Conservation (phyloP, 1,284 basidiomycete species). For the Mycena sp. region DNA sequence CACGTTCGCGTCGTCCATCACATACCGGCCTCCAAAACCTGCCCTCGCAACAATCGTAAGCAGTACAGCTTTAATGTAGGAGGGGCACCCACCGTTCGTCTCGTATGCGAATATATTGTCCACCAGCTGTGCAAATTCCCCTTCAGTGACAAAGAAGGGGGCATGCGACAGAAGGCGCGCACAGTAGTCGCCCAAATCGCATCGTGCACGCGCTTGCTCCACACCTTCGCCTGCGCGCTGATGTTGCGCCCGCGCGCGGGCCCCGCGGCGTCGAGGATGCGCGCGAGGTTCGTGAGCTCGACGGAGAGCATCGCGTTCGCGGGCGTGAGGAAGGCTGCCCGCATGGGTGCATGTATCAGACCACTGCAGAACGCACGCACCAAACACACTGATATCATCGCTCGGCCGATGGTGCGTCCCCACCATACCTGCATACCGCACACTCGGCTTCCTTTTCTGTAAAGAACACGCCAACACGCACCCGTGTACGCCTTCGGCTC, state of each 20-base stretch:
- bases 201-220: slow-evolving; percentile 64
- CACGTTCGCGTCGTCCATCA: slow-evolving; percentile 88
- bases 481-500: slow-evolving; percentile 68
- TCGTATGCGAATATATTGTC: slow-evolving; percentile 81
- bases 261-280: slow-evolving; percentile 62
- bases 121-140: slow-evolving; percentile 51
- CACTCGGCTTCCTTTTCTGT: slow-evolving; percentile 3
- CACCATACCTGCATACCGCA: slow-evolving; percentile 52
- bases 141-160: no score
- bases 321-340: slow-evolving; percentile 70
- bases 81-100: slow-evolving; percentile 62
- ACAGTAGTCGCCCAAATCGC: slow-evolving; percentile 76
- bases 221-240: slow-evolving; percentile 62
- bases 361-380: no score
- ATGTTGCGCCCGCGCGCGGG: slow-evolving; percentile 48
- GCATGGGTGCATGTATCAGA: no score
- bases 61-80: neutral
- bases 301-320: slow-evolving; percentile 86
- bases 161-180: slow-evolving; percentile 25
- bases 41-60: slow-evolving; percentile 45
- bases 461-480: neutral
- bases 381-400: slow-evolving; percentile 74
- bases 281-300: slow-evolving; percentile 69
- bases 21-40: slow-evolving; percentile 68
- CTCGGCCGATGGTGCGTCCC: slow-evolving; percentile 83